phyloP scores from a whole-genome alignment of 1,284 basidiomycete genomes.

The Rhizopogon hawkerae region DNA sequence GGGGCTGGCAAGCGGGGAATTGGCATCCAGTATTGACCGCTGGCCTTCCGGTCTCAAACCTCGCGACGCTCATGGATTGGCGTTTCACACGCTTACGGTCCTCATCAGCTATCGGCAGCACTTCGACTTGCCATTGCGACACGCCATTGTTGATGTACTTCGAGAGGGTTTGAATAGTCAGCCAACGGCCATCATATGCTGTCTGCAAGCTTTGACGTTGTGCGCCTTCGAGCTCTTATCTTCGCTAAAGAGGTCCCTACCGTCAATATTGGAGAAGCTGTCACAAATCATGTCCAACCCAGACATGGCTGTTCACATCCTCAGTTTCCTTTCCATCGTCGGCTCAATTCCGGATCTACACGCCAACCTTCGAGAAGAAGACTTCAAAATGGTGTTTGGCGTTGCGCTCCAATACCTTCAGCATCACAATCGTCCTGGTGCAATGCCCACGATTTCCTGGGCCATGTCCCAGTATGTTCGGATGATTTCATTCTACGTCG shows the following conservation, averaged over 20 bases:
- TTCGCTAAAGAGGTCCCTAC: conserved; percentile 76
- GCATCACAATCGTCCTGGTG: conserved; percentile 72
- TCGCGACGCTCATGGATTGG: conserved; percentile 82
- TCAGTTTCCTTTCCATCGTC: conserved; percentile 86
- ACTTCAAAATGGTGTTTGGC: conserved; percentile 93
- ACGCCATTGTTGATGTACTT: conserved; percentile 80
- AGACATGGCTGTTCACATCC: conserved; percentile 90
- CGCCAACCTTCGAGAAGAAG: conserved; percentile 87
- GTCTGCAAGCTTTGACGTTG: conserved; percentile 84
- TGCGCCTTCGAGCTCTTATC: conserved; percentile 84
- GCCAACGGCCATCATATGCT: conserved; percentile 82
- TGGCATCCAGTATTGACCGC: conserved; percentile 52
- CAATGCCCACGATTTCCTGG: conserved; percentile 62
- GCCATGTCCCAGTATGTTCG: conserved; percentile 94
- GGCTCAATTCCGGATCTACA: conserved; percentile 76
- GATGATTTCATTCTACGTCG: conserved; percentile 86
- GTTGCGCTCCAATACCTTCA: conserved; percentile 94
- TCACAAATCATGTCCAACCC: conserved; percentile 94
- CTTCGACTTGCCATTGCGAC: conserved; percentile 63
- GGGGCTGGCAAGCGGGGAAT: conserved; percentile 52
- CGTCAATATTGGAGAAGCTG: conserved; percentile 80
- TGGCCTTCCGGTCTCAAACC: conserved; percentile 61
- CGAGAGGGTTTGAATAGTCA: conserved; percentile 73
- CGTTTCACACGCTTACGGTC: conserved; percentile 83
- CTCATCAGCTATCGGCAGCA: conserved; percentile 83